These are phyloP conservation scores for Penicillium ochrochloron DNA, from an alignment of 495 filamentous ascomycete genomes.

Conservation along the genomic window DNA sequence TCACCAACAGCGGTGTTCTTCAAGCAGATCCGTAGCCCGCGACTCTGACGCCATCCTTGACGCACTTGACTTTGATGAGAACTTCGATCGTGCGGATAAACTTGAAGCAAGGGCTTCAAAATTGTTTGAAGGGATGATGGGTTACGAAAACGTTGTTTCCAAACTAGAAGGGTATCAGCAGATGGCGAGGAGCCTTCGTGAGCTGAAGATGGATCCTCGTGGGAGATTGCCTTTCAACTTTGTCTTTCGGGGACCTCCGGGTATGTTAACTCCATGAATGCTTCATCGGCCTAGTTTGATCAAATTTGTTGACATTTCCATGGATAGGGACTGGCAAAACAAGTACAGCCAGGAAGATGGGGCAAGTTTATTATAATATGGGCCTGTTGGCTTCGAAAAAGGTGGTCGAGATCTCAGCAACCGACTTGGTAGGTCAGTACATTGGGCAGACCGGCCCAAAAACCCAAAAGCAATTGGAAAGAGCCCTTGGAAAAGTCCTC, in stretches of 20 bases:
- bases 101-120: slow-evolving; percentile 55
- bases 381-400: slow-evolving; percentile 59
- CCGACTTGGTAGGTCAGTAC: slow-evolving; percentile 64
- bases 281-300: neutral
- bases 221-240: slow-evolving; percentile 64
- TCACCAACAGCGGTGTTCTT: slow-evolving; percentile 56
- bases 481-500: slow-evolving; percentile 60
- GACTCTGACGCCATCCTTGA: slow-evolving; percentile 50
- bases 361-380: slow-evolving; percentile 74
- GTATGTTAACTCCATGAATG: slow-evolving; percentile 33
- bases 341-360: slow-evolving; percentile 71
- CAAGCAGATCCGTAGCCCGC: slow-evolving; percentile 21
- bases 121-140: slow-evolving; percentile 70
- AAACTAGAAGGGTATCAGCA: slow-evolving; percentile 65
- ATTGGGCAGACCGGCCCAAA: slow-evolving; percentile 56
- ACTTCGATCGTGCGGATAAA: slow-evolving; percentile 61
- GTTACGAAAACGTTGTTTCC: slow-evolving; percentile 63
- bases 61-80: slow-evolving; percentile 68
- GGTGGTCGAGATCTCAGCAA: slow-evolving; percentile 64
- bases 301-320: neutral
- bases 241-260: slow-evolving; percentile 66
- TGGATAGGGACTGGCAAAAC: slow-evolving; percentile 73
- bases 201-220: slow-evolving; percentile 58
- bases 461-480: slow-evolving; percentile 41
- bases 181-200: slow-evolving; percentile 54